These are phyloP conservation scores for Septoria petroselini DNA, from an alignment of 2,329 filamentous ascomycete genomes.

Conservation along the genomic window DNA sequence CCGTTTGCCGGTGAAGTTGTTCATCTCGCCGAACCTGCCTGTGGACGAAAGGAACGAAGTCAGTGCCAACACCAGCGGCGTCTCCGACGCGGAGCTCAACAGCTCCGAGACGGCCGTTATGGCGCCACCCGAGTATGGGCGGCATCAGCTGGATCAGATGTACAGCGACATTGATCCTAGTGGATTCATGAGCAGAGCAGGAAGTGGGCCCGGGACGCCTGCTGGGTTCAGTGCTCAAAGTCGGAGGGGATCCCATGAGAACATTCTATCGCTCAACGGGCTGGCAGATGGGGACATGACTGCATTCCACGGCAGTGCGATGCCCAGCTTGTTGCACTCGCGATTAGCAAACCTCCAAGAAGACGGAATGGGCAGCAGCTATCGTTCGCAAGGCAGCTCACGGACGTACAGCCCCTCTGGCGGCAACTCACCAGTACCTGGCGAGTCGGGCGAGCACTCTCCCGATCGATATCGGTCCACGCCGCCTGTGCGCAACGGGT, in stretches of 20 bases:
- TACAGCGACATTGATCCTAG: slow-evolving; percentile 82
- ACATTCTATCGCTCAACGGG: slow-evolving; percentile 61
- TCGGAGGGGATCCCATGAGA: slow-evolving; percentile 75
- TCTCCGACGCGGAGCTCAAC: slow-evolving; percentile 45
- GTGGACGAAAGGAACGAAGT: slow-evolving; percentile 85
- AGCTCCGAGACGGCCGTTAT: slow-evolving; percentile 57
- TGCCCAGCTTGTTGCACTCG: slow-evolving; percentile 66
- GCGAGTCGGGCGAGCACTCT: slow-evolving; percentile 25
- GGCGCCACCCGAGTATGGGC: slow-evolving; percentile 88
- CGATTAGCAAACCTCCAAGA: slow-evolving; percentile 58
- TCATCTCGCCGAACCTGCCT: slow-evolving; percentile 90
- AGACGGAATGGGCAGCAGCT: slow-evolving; percentile 33
- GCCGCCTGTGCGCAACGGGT: slow-evolving; percentile 17
- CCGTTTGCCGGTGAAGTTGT: slow-evolving; percentile 84
- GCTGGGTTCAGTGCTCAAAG: slow-evolving; percentile 60
- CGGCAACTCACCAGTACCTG: slow-evolving; percentile 33
- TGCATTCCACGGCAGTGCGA: slow-evolving; percentile 43
- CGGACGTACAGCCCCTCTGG: slow-evolving; percentile 35
- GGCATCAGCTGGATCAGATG: slow-evolving; percentile 83
- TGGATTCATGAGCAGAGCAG: slow-evolving; percentile 61
- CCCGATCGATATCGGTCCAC: slow-evolving; percentile 23
- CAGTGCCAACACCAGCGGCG: slow-evolving; percentile 44
- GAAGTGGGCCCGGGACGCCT: slow-evolving; percentile 66
- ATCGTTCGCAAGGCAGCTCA: slow-evolving; percentile 29
- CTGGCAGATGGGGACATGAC: slow-evolving; percentile 49